Base-by-base conservation (phyloP, 2,329 filamentous ascomycete species). In the Davidsoniella virescens region DNA sequence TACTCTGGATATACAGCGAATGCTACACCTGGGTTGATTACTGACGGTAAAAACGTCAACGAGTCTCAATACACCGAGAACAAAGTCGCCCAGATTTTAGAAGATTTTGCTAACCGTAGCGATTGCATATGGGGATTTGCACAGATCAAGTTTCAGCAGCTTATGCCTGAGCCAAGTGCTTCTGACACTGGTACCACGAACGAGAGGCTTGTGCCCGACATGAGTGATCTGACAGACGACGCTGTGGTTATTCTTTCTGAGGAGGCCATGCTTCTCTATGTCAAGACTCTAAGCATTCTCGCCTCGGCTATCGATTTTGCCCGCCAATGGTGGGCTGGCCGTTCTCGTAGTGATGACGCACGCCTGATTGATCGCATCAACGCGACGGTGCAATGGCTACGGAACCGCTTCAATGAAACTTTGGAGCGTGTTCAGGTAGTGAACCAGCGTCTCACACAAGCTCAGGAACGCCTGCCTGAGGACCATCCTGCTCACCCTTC, bases 41-140 rank as follows among this genome's bases (percentile, higher is more conserved):
- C 86, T 37, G 80, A 82, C 49, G 75, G 74, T 9, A 83, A 76
- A 59, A 70, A 73, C 17, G 38, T 42, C 6, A 36, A 16, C 10
- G 72, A 74, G 2, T 67, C 78, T 17, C 61, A 58, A 16, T 87
- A 95, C 55, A 88, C 95, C 60, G 92, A 96, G 61, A 71, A 74
- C 14, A 78, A 76, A 55, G 80, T 84, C 39, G 79, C 90, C 2
- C 82, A 87, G 59, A 75, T 78, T 42, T 87, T 96, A 52, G 90
- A 98, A 63, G 88, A 96, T 58, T 82, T 86, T 56, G 92, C 92
- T 1, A 92, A 87, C 29, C 76, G 88, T 38, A 95, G 88, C 61
- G 88, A 98, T 63, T 92, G 95, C 43, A 88, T 98, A 2, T 98
- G 88, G 62, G 88, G 90, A 2, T 96, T 98, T 64, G 92, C 92